Evolutionary conservation across 352 stramenopile genomes (phyloP).

Genomic region (Globisporangium alternatum): DNA sequence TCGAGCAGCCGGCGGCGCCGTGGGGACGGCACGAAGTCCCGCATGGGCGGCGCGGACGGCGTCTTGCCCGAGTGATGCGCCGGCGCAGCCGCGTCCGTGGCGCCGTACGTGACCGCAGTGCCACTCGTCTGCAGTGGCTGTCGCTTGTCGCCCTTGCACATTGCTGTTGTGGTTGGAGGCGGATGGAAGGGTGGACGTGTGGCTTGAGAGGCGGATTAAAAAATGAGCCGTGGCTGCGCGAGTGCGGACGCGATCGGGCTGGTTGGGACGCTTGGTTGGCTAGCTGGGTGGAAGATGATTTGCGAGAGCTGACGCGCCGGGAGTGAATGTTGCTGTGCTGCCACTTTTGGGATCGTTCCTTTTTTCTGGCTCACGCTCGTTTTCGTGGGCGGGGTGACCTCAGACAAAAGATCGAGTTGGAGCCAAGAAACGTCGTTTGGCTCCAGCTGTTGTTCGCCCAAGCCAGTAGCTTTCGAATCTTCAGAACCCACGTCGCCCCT

Average conservation of each 20-base stretch:
- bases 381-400: background rate
- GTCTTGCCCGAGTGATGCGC: conserved; percentile 2
- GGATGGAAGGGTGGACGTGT: background rate
- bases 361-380: background rate
- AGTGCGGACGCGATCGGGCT: background rate
- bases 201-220: conserved; percentile 5
- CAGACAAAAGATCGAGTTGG: background rate
- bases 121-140: conserved; percentile 9
- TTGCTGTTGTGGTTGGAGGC: background rate
- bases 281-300: conserved; percentile 6
- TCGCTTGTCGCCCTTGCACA: conserved; percentile 17
- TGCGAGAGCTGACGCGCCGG: background rate
- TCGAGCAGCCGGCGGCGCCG: conserved; percentile 35
- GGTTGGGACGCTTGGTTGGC: background rate
- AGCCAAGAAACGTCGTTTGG: background rate
- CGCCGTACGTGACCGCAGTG: conserved; percentile 28
- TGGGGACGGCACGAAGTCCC: conserved; percentile 41
- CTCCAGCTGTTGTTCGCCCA: background rate
- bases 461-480: background rate
- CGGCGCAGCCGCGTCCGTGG: conserved; percentile 13
- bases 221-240: conserved; percentile 7
- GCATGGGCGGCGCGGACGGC: conserved; percentile 17
- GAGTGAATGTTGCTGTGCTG: background rate
- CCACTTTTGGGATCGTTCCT: background rate
- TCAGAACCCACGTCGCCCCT: background rate